A percentile compares a stretch with the other conserved stretches of the same genome.
Evolutionary conservation across 352 stramenopile genomes (phyloP).

Genomic region (Phytophthora brassicae): DNA sequence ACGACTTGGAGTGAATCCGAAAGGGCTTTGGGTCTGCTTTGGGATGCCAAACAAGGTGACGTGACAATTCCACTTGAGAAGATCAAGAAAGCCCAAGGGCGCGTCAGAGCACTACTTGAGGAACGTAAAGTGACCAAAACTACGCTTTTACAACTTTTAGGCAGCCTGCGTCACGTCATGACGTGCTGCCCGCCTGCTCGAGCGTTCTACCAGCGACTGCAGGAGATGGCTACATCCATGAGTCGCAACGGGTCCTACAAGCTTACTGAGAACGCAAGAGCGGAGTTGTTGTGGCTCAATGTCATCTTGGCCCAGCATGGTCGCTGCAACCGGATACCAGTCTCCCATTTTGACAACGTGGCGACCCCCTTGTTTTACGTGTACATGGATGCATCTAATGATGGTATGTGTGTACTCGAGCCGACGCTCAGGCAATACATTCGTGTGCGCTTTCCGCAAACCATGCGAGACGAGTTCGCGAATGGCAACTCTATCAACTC

Average conservation of each 20-base stretch:
- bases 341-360: not conserved
- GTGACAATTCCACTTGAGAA: constrained; percentile 3
- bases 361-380: not conserved
- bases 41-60: not conserved
- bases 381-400: constrained; percentile 16
- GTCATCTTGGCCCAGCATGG: not conserved
- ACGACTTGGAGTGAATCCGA: no score
- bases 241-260: not conserved
- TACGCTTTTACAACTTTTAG: not conserved
- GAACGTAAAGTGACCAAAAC: not conserved
- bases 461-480: not conserved
- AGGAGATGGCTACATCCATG: not conserved
- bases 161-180: not conserved
- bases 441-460: not conserved
- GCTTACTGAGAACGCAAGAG: not conserved
- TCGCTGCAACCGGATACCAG: not conserved
- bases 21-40: no score
- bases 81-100: not conserved
- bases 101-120: not conserved
- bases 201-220: not conserved
- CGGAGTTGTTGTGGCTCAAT: not conserved
- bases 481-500: not conserved
- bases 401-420: constrained; percentile 5
- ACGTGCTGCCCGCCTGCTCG: not conserved
- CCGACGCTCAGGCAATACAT: constrained; percentile 1